Evolutionary conservation across 1,284 basidiomycete species (phyloP).

Genomic region (Pascua guehoae): DNA sequence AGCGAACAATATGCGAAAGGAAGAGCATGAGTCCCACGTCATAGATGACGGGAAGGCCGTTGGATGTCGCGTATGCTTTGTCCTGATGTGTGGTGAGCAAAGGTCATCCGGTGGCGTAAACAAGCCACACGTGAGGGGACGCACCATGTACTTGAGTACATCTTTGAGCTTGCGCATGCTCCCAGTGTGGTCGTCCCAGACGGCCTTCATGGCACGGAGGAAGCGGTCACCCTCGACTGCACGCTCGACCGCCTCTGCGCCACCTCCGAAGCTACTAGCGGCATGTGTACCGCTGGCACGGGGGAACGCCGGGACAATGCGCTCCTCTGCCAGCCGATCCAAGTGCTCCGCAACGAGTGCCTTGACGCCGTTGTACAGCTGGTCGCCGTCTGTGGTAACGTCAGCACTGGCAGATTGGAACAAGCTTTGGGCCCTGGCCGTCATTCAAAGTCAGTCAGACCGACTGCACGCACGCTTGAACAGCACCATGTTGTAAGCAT

Average conservation of each 20-base stretch:
- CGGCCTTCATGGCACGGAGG: slow-evolving; percentile 73
- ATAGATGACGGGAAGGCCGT: slow-evolving; percentile 71
- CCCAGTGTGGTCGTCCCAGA: slow-evolving; percentile 92
- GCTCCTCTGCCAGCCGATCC: slow-evolving; percentile 68
- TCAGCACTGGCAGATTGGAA: not conserved
- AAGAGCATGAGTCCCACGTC: slow-evolving; percentile 83
- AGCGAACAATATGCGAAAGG: slow-evolving; percentile 71
- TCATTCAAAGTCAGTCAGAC: not conserved
- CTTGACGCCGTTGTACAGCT: slow-evolving; percentile 83
- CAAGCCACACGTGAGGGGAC: slow-evolving; percentile 25
- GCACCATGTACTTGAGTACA: slow-evolving; percentile 92
- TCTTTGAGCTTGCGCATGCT: slow-evolving; percentile 88
- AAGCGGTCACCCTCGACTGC: slow-evolving; percentile 72
- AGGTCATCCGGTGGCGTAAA: no score
- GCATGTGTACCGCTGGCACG: slow-evolving; percentile 47
- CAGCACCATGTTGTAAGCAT: slow-evolving; percentile 90
- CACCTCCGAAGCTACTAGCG: slow-evolving; percentile 33
- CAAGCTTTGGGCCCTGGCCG: not conserved
- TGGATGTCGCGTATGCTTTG: slow-evolving; percentile 71
- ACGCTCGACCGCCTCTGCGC: slow-evolving; percentile 41
- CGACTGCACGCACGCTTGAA: slow-evolving; percentile 57
- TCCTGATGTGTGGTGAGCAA: slow-evolving; percentile 59
- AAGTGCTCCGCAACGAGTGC: slow-evolving; percentile 78
- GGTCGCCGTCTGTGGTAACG: slow-evolving; percentile 58
- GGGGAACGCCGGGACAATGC: slow-evolving; percentile 80